These are phyloP conservation scores for Neodidymelliopsis sp. DNA, from an alignment of 2,329 filamentous ascomycete genomes.

Conservation along the genomic window DNA sequence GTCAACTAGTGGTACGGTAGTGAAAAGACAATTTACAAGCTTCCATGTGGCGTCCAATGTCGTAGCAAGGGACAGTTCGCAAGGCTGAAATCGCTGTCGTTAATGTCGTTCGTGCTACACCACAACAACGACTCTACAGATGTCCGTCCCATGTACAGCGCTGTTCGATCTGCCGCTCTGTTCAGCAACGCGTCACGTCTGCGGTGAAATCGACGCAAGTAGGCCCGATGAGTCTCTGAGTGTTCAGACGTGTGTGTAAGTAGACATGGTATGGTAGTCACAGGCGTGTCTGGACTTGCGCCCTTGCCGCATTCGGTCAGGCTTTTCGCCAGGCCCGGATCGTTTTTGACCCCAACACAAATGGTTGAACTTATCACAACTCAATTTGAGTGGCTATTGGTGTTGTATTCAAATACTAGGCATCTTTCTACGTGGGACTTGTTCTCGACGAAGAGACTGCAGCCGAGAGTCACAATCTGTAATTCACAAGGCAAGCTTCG, in stretches of 20 bases:
- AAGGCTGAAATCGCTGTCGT: not conserved
- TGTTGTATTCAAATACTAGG: not conserved
- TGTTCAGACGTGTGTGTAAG: too few species aligned
- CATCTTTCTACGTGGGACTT: too few species aligned
- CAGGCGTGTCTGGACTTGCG: too few species aligned
- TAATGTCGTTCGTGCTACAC: not conserved
- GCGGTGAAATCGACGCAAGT: too few species aligned
- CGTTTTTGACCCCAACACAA: slow-evolving; percentile 1
- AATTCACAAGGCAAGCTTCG: too few species aligned
- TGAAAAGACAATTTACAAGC: not conserved
- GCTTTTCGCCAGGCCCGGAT: not conserved
- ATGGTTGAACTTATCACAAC: not conserved
- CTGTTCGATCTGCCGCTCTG: not conserved
- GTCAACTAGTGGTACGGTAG: not conserved
- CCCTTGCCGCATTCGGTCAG: not conserved
- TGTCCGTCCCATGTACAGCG: too few species aligned
- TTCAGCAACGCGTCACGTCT: too few species aligned
- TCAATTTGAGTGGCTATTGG: not conserved
- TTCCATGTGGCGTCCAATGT: not conserved
- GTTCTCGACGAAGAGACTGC: not conserved
- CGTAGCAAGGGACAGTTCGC: not conserved
- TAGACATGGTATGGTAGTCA: too few species aligned
- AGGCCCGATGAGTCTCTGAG: too few species aligned
- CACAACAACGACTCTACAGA: not conserved
- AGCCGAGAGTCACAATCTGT: not conserved